Evolutionary conservation across 2,329 filamentous ascomycete species (phyloP), one percentile per base, ranked within the genome.

Genomic region (Clonostachys rosea): DNA sequence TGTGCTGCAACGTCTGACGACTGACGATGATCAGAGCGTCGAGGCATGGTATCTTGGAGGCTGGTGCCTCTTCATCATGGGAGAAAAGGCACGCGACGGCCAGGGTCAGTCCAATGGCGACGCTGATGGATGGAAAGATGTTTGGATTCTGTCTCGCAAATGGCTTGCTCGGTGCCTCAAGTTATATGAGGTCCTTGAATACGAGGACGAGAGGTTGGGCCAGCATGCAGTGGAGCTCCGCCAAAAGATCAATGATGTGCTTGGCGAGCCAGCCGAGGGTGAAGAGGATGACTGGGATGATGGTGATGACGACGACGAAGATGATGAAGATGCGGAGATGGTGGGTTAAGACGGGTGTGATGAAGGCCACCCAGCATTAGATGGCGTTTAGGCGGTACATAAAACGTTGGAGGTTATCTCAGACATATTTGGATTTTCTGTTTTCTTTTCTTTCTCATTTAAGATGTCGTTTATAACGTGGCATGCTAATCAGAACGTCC

Each of bases 41-140:
- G 94, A 99, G 68, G 87, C 89, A 16, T 96, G 91, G 91, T 99
- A 99, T 69, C 76, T 99, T 6, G 94, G 94, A 40, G 95, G 94
- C 5, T 97, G 92, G 89, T 91, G 90, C 57, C 76, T 95, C 55
- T 89, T 90, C 62, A 78, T 96, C 49, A 73, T 87, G 52, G 88
- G 87, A 11, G 80, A 88, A 63, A 88, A 86, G 73, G 71, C 81
- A 58, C 64, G 67, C 34, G 56, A 60, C 36, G 58, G 47, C 61
- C 68, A 56, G 69, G 54, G 58, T 47, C 70, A 59, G 48, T 59
- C 59, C 36, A 57, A 59, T 10, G 55, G 46, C 30, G 53, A 49
- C 10, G 55, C 50, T 37, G 73, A 81, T 42, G 71, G 73, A 43
- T 81, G 81, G 68, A 78, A 78, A 54, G 73, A 77, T 1, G 78